These are phyloP conservation scores for Tetrapisispora arboricola DNA, from an alignment of 805 yeast genomes.

Conservation along the genomic window DNA sequence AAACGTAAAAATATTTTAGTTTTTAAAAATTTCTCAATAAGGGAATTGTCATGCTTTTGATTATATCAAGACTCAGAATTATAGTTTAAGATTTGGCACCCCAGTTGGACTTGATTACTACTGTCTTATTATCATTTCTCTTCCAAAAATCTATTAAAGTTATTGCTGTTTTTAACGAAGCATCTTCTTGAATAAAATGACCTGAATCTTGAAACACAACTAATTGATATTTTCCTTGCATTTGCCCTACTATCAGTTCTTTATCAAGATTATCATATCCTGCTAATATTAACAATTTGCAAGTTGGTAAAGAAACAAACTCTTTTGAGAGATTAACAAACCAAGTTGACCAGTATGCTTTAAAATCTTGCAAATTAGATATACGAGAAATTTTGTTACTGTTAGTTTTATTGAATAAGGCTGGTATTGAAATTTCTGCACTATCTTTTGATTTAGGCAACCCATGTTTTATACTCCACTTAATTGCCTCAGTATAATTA, in stretches of 20 bases:
- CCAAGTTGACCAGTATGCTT: slow-evolving; percentile 76
- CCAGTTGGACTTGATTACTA: slow-evolving; percentile 33
- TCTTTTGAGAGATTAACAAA: slow-evolving; percentile 53
- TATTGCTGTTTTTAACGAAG: slow-evolving; percentile 55
- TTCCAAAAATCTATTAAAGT: slow-evolving; percentile 39
- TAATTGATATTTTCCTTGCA: slow-evolving; percentile 94
- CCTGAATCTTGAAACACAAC: slow-evolving; percentile 76
- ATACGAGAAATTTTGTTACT: slow-evolving; percentile 42
- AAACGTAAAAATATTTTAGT: too few species aligned
- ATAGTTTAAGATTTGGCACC: slow-evolving; percentile 13
- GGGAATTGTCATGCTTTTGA: neutral
- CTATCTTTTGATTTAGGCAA: slow-evolving; percentile 47
- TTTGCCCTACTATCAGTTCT: slow-evolving; percentile 82
- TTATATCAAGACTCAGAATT: neutral
- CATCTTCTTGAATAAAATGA: slow-evolving; percentile 93
- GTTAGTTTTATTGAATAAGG: slow-evolving; percentile 33
- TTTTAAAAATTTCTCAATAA: neutral
- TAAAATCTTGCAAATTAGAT: slow-evolving; percentile 51
- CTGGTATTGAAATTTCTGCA: slow-evolving; percentile 73
- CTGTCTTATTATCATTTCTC: slow-evolving; percentile 30
- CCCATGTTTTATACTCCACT: slow-evolving; percentile 64
- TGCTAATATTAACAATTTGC: slow-evolving; percentile 70
- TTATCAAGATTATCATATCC: slow-evolving; percentile 87
- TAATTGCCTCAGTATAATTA: slow-evolving; percentile 49
- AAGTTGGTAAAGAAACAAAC: slow-evolving; percentile 41